Percentiles rank a stretch among this genome's conserved stretches.
These are phyloP conservation scores for Hypoxylon sp. DNA, from an alignment of 2,329 filamentous ascomycete genomes.

Conservation along the genomic window DNA sequence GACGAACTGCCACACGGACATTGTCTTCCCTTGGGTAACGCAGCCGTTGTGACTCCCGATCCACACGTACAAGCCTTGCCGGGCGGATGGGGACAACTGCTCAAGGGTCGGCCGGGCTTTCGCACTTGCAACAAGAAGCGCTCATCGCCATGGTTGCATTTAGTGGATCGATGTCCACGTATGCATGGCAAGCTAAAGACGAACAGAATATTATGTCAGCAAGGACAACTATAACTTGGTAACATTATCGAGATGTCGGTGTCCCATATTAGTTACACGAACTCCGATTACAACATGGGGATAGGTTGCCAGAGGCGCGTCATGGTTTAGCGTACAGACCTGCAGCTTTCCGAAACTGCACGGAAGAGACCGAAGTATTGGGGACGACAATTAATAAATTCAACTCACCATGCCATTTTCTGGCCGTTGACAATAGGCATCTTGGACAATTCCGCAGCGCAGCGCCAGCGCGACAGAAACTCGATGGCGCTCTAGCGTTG, in stretches of 20 bases:
- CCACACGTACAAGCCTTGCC: conserved; percentile 69
- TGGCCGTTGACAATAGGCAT: conserved; percentile 78
- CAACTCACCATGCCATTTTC: conserved; percentile 78
- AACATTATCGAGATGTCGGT: conserved; percentile 1
- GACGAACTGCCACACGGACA: conserved; percentile 62
- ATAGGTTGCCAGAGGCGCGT: conserved; percentile 26
- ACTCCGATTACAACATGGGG: conserved; percentile 12
- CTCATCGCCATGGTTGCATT: conserved; percentile 76
- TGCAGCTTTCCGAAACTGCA: conserved; percentile 39
- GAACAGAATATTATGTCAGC: conserved; percentile 31
- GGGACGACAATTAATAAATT: conserved; percentile 12
- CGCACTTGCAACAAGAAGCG: conserved; percentile 77
- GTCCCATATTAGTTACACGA: conserved; percentile 33
- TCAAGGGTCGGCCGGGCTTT: conserved; percentile 77
- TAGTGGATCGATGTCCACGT: conserved; percentile 79
- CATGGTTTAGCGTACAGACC: conserved; percentile 27
- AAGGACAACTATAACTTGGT: conserved; percentile 11
- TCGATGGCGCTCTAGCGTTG: conserved; percentile 9
- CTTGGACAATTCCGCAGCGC: conserved; percentile 42
- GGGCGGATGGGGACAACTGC: conserved; percentile 74
- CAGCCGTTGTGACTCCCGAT: conserved; percentile 69
- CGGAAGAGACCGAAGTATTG: conserved; percentile 11
- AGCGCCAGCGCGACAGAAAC: conserved; percentile 19
- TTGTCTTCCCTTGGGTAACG: conserved; percentile 69
- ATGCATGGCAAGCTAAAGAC: conserved; percentile 75